Percentiles rank a stretch among this genome's conserved stretches.
phyloP scores from a whole-genome alignment of 257 asterid genomes.

The Solanum megistacrolobum region DNA sequence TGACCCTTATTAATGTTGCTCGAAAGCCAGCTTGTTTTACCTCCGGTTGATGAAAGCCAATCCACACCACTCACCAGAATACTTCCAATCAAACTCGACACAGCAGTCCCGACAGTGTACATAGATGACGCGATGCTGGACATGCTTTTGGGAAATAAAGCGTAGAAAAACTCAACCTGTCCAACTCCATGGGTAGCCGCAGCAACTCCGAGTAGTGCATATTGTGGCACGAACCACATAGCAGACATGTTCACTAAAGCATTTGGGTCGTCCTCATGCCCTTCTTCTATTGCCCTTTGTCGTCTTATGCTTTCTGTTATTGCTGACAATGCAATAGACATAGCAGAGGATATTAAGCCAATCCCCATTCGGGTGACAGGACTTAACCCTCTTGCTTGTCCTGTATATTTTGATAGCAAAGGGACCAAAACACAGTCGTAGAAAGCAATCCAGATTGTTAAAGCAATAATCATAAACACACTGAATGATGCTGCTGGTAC shows the following conservation, averaged over 20 bases:
- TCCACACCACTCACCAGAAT: slow-evolving; percentile 6
- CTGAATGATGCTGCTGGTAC: slow-evolving; percentile 17
- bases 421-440: no score
- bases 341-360: neutral
- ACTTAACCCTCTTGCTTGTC: neutral
- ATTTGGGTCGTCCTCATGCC: neutral
- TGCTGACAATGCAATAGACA: slow-evolving; percentile 3
- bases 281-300: neutral
- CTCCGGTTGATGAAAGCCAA: neutral
- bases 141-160: slow-evolving; percentile 10
- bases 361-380: slow-evolving; percentile 9
- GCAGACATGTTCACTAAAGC: slow-evolving; percentile 12
- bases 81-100: slow-evolving; percentile 1
- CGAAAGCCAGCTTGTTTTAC: slow-evolving; percentile 7
- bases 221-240: slow-evolving; percentile 13
- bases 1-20: slow-evolving; percentile 13
- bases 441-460: neutral
- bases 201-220: slow-evolving; percentile 6
- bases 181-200: slow-evolving; percentile 3
- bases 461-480: neutral
- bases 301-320: slow-evolving; percentile 4
- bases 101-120: neutral
- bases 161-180: slow-evolving; percentile 8
- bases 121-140: slow-evolving; percentile 11
- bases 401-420: neutral